phyloP scores from a whole-genome alignment of 208 protist species.

The Vickermania spadyakhi region DNA sequence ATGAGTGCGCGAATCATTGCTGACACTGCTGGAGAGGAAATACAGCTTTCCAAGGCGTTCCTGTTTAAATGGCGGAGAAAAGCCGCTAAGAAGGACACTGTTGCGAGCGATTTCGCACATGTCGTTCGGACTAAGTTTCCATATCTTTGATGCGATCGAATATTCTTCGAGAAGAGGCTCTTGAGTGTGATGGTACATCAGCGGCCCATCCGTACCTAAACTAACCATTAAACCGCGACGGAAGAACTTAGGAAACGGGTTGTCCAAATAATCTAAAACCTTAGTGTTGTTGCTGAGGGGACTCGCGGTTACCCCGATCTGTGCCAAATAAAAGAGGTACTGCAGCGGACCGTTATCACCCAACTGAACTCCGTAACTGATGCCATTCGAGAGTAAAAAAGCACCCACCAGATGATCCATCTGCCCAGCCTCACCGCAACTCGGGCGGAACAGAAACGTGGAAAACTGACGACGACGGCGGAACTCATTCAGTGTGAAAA shows the following conservation, averaged over 20 bases:
- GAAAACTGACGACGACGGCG: slow-evolving; percentile 79
- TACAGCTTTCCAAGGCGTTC: slow-evolving; percentile 78
- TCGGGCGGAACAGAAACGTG: slow-evolving; percentile 95
- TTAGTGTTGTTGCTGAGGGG: slow-evolving; percentile 99
- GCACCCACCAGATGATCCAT: slow-evolving; percentile 91
- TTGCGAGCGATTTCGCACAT: slow-evolving; percentile 90
- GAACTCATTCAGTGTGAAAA: slow-evolving; percentile 95
- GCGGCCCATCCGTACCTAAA: slow-evolving; percentile 93
- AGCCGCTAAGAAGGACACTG: slow-evolving; percentile 81
- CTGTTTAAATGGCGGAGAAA: slow-evolving; percentile 71
- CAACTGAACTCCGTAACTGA: slow-evolving; percentile 97
- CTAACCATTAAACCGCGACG: slow-evolving; percentile 93
- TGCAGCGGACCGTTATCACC: slow-evolving; percentile 87
- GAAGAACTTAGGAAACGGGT: slow-evolving; percentile 96
- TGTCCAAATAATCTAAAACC: slow-evolving; percentile 94
- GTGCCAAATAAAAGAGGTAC: slow-evolving; percentile 99
- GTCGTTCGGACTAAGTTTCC: slow-evolving; percentile 87
- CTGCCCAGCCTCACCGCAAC: slow-evolving; percentile 92
- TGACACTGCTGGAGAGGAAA: slow-evolving; percentile 82
- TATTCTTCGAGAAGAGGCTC: slow-evolving; percentile 91
- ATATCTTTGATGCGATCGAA: slow-evolving; percentile 89
- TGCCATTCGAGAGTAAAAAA: slow-evolving; percentile 91
- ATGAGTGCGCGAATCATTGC: slow-evolving; percentile 81
- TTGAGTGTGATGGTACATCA: slow-evolving; percentile 97
- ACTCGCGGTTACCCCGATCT: slow-evolving; percentile 95